These are phyloP conservation scores for Apocynum venetum DNA, from an alignment of 257 asterid genomes.

Conservation along the genomic window DNA sequence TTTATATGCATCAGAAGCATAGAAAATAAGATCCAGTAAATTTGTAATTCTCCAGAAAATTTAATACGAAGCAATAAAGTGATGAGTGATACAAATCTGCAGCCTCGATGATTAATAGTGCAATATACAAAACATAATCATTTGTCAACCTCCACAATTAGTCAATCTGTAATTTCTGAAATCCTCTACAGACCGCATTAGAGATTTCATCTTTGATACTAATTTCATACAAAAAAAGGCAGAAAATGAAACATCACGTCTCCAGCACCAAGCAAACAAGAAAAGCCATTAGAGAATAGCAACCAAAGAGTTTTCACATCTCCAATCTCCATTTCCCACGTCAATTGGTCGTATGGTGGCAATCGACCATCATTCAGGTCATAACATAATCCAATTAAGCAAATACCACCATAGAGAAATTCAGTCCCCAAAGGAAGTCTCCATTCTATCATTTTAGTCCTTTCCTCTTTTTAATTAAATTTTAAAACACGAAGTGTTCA, in stretches of 20 bases:
- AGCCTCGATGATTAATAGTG: neutral
- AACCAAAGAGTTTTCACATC: neutral
- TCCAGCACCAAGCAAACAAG: neutral
- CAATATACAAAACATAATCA: neutral
- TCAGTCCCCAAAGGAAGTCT: neutral
- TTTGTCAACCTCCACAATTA: neutral
- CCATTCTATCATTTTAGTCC: neutral
- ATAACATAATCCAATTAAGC: neutral
- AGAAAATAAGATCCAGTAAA: neutral
- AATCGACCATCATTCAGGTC: neutral
- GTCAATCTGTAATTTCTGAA: neutral
- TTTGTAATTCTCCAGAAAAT: neutral
- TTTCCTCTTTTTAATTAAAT: neutral
- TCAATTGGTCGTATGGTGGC: neutral
- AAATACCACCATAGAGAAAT: neutral
- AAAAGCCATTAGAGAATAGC: neutral
- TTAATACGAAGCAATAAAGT: neutral
- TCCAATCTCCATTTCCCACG: slow-evolving; percentile 1
- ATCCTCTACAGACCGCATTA: neutral
- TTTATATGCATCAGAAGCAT: neutral
- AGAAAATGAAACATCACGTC: neutral
- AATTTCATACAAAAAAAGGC: neutral
- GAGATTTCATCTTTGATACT: neutral
- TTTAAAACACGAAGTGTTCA: neutral
- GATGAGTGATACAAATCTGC: neutral